Evolutionary conservation across 345 rosid genomes (phyloP).

Genomic region (Diplotaxis tenuifolia): DNA sequence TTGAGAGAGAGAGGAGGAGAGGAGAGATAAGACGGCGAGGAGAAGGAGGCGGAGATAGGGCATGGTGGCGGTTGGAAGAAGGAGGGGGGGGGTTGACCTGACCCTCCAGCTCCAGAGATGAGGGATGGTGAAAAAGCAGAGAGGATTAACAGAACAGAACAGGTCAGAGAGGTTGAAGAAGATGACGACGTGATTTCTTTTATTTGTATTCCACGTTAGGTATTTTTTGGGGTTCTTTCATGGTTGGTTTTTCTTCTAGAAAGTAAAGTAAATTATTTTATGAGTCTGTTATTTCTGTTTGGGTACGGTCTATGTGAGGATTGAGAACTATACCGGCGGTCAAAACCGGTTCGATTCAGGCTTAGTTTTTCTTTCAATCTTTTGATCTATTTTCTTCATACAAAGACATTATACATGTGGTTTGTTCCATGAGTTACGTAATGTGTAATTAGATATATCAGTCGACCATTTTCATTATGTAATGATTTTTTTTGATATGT

Average conservation of each 20-base stretch:
- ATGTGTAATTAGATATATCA: not conserved
- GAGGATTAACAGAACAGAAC: conserved; percentile 33
- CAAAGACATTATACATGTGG: not conserved
- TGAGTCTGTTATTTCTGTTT: conserved; percentile 35
- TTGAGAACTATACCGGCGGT: conserved; percentile 4
- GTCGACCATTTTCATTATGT: not conserved
- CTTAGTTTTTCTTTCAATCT: not conserved
- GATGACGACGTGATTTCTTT: conserved; percentile 12
- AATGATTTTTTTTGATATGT: not conserved
- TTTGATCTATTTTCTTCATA: not conserved
- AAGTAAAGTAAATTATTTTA: not conserved
- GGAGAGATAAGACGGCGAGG: conserved; percentile 38
- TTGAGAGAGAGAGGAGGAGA: conserved; percentile 48
- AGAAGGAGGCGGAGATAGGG: conserved; percentile 24
- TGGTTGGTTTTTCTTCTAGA: not conserved
- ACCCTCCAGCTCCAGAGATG: conserved; percentile 41
- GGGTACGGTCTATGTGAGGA: not conserved
- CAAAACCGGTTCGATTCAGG: not conserved
- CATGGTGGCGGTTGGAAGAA: conserved; percentile 38
- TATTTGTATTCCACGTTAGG: not conserved
- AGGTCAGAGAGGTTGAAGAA: conserved; percentile 25
- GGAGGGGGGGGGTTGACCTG: conserved; percentile 44
- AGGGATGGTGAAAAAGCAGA: conserved; percentile 43
- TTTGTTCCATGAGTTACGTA: not conserved
- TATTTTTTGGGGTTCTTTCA: not conserved